Percentiles rank a stretch among this genome's conserved stretches.
Conservation (phyloP, 2,329 filamentous ascomycete genomes). For the Berkeleyomyces rouxiae region DNA sequence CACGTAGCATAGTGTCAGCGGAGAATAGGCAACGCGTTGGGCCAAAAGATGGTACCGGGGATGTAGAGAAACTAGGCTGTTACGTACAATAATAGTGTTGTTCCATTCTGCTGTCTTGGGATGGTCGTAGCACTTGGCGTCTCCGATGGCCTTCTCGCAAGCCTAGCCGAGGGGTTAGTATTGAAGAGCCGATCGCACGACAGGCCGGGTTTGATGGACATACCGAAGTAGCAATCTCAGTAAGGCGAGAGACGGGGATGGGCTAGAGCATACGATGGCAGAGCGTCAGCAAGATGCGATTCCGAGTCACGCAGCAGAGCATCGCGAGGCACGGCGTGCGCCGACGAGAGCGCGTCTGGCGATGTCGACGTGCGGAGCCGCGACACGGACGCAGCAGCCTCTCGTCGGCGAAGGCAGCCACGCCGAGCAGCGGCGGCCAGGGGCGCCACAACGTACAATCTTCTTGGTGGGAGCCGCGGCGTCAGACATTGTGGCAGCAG, state of each 20-base stretch:
- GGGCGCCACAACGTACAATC: not conserved
- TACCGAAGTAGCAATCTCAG: constrained; percentile 76
- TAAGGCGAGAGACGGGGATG: constrained; percentile 57
- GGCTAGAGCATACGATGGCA: constrained; percentile 36
- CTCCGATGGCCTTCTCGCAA: constrained; percentile 61
- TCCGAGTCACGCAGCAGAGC: not conserved
- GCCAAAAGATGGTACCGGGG: not conserved
- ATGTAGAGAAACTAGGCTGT: not conserved
- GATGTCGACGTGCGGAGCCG: not conserved
- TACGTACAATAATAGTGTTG: constrained; percentile 70
- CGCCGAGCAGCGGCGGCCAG: not conserved
- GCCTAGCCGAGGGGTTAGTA: constrained; percentile 37
- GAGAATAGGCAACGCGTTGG: not conserved
- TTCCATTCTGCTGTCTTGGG: constrained; percentile 77
- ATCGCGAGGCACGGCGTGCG: not conserved
- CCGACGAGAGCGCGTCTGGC: not conserved
- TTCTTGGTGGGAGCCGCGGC: not conserved
- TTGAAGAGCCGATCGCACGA: not conserved
- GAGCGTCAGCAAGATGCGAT: constrained; percentile 3
- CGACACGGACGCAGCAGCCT: not conserved
- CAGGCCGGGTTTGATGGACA: constrained; percentile 19
- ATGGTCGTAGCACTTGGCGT: constrained; percentile 71
- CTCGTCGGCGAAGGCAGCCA: not conserved
- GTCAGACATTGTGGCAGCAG: constrained; percentile 2
- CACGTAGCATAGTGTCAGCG: too few relatives aligned